These are phyloP conservation scores for Ogataea siamensis DNA, from an alignment of 805 yeast species.

Conservation along the genomic window DNA sequence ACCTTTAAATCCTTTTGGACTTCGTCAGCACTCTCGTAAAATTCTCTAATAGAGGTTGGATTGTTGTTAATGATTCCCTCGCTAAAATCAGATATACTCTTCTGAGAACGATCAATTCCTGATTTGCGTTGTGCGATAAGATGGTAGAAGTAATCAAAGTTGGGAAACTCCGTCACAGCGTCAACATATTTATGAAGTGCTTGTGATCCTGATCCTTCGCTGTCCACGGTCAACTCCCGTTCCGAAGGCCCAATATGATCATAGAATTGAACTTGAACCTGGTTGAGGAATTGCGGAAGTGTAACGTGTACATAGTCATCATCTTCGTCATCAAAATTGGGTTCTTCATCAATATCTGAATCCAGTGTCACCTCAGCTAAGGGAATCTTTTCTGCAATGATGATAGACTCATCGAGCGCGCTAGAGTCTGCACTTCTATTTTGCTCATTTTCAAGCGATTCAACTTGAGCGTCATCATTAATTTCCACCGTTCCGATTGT, in stretches of 20 bases:
- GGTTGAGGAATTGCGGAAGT: constrained; percentile 27
- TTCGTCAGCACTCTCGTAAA: constrained; percentile 27
- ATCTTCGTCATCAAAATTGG: constrained; percentile 24
- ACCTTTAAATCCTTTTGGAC: constrained; percentile 26
- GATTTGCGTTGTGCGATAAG: constrained; percentile 30
- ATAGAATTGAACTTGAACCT: constrained; percentile 33
- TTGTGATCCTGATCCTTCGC: constrained; percentile 16
- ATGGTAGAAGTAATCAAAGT: constrained; percentile 31
- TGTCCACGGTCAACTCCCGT: constrained; percentile 20
- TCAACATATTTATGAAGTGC: constrained; percentile 30
- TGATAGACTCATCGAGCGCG: constrained; percentile 19
- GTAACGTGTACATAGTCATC: constrained; percentile 31
- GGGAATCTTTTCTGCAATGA: constrained; percentile 31
- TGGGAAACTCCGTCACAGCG: constrained; percentile 30
- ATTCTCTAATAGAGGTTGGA: constrained; percentile 33
- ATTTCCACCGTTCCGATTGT: constrained; percentile 4
- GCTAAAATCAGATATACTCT: constrained; percentile 29
- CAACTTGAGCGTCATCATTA: too few species aligned
- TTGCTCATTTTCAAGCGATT: too few species aligned
- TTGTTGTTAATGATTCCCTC: constrained; percentile 31
- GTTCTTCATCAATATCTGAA: constrained; percentile 21
- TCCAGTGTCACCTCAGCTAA: constrained; percentile 31
- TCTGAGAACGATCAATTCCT: constrained; percentile 27
- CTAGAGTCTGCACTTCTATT: constrained; percentile 17
- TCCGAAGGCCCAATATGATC: constrained; percentile 33